These are phyloP conservation scores for Colletotrichum tamarilloi DNA, from an alignment of 2,329 filamentous ascomycete species.

Conservation along the genomic window DNA sequence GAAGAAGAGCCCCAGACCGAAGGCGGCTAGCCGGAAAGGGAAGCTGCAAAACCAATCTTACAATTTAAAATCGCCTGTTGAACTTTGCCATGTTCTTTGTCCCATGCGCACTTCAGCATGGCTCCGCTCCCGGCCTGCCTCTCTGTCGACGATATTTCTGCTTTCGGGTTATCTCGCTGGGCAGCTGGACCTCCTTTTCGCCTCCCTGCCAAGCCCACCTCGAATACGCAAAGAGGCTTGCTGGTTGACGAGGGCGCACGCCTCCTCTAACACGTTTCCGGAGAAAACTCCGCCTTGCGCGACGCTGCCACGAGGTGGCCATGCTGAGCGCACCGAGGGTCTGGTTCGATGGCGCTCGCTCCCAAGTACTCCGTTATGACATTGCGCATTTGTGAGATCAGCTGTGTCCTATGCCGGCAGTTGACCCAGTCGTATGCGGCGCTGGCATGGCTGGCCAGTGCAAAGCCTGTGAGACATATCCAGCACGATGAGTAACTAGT, in stretches of 20 bases:
- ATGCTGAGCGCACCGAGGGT: conserved; percentile 22
- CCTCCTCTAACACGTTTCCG: conserved; percentile 17
- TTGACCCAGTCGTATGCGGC: not conserved
- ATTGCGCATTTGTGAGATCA: not conserved
- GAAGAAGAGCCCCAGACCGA: not conserved
- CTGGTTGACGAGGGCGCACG: conserved; percentile 4
- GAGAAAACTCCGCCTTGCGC: not conserved
- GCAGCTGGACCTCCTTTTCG: not conserved
- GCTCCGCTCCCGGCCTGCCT: conserved; percentile 21
- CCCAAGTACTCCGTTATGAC: not conserved
- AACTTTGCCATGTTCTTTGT: conserved; percentile 12
- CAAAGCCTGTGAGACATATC: not conserved
- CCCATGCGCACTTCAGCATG: not conserved
- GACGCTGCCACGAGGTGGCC: conserved; percentile 31
- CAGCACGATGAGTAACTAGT: not conserved
- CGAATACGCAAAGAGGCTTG: conserved; percentile 12
- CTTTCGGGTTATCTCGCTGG: not conserved
- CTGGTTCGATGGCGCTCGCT: not conserved
- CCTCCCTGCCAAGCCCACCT: not conserved
- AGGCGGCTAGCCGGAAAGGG: conserved; percentile 7
- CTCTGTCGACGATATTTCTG: not conserved
- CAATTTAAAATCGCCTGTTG: conserved; percentile 9
- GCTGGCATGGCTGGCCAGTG: not conserved
- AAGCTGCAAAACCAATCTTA: conserved; percentile 1
- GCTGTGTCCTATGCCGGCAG: conserved; percentile 6